Evolutionary conservation across 495 filamentous ascomycete genomes (phyloP).

Genomic region (Coniosporium apollinis): DNA sequence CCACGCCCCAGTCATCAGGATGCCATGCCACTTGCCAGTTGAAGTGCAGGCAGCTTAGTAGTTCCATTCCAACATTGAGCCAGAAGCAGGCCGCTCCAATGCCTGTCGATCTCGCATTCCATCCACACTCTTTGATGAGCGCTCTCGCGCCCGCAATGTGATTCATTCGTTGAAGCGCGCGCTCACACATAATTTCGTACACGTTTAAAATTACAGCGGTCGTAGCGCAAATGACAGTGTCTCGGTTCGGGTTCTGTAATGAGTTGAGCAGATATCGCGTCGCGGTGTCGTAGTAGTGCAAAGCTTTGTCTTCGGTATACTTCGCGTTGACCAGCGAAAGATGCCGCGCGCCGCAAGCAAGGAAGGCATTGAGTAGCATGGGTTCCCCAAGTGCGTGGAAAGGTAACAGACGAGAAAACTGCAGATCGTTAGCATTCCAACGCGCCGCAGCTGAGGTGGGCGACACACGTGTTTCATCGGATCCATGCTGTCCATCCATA

Average conservation of each 20-base stretch:
- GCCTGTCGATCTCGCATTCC: constrained; percentile 65
- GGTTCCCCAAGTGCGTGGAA: constrained; percentile 67
- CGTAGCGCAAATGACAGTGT: constrained; percentile 75
- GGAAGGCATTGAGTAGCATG: constrained; percentile 79
- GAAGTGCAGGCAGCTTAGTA: constrained; percentile 71
- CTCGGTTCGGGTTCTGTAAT: constrained; percentile 65
- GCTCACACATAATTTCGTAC: constrained; percentile 79
- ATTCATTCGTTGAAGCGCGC: constrained; percentile 57
- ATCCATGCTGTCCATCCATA: constrained; percentile 93
- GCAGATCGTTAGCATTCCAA: constrained; percentile 9
- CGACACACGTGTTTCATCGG: constrained; percentile 57
- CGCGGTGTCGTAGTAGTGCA: constrained; percentile 69
- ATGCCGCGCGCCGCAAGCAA: constrained; percentile 81
- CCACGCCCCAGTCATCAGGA: constrained; percentile 79
- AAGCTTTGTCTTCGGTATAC: constrained; percentile 59
- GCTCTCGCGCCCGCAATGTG: constrained; percentile 79
- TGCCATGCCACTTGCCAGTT: constrained; percentile 85
- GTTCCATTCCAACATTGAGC: constrained; percentile 80
- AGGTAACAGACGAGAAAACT: constrained; percentile 70
- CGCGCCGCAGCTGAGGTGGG: background rate
- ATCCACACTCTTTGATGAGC: constrained; percentile 78
- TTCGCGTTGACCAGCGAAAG: constrained; percentile 51
- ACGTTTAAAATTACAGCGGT: constrained; percentile 79
- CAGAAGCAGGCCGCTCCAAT: constrained; percentile 87
- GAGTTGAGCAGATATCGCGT: constrained; percentile 53